These are phyloP conservation scores for Claviceps cyperi DNA, from an alignment of 2,329 filamentous ascomycete genomes.

Conservation along the genomic window DNA sequence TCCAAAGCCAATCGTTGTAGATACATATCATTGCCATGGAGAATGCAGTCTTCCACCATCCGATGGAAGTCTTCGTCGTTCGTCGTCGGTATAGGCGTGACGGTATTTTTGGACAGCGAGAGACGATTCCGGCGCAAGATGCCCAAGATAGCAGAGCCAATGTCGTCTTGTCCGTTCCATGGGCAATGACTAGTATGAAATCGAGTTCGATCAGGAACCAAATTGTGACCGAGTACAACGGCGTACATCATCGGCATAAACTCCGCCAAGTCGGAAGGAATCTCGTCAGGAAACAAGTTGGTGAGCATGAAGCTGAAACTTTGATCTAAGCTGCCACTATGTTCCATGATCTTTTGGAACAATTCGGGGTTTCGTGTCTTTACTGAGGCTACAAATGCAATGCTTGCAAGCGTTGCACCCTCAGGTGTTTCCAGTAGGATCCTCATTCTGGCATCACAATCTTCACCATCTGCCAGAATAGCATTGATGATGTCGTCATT, in stretches of 20 bases:
- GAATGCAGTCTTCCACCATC: constrained; percentile 2
- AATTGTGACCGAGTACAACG: background rate
- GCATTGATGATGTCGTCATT: background rate
- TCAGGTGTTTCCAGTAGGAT: constrained; percentile 4
- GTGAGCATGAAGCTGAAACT: background rate
- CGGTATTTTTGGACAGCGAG: background rate
- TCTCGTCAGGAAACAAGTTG: background rate
- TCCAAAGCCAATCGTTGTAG: constrained; percentile 16
- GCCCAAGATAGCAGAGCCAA: background rate
- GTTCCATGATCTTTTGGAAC: background rate
- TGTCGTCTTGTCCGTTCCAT: background rate
- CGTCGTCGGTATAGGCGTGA: constrained; percentile 6
- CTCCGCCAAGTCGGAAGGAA: background rate
- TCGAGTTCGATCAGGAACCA: background rate
- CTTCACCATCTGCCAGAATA: background rate
- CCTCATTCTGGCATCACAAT: background rate
- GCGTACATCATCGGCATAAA: background rate
- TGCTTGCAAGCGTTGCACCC: background rate
- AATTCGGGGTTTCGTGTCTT: background rate
- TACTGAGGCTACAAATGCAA: constrained; percentile 4
- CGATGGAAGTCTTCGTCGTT: constrained; percentile 9
- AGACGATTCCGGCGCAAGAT: constrained; percentile 7
- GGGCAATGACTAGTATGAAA: background rate
- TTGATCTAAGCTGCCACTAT: background rate
- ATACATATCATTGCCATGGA: constrained; percentile 13